A percentile compares a stretch with the other conserved stretches of the same genome.
Evolutionary conservation across 257 asterid genomes (phyloP).

Genomic region (Primulina eburnea): DNA sequence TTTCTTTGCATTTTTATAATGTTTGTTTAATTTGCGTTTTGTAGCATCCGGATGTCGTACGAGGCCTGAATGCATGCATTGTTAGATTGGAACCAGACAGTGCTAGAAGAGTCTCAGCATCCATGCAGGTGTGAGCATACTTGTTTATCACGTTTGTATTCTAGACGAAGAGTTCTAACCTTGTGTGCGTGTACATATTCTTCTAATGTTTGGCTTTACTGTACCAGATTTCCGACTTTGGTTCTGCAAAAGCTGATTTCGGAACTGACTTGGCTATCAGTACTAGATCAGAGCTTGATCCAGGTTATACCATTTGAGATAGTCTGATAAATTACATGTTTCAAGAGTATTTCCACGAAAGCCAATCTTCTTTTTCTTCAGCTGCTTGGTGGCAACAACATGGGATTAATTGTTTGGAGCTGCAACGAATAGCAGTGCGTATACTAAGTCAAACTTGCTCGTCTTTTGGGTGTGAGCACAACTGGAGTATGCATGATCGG

Average conservation of each 20-base stretch:
- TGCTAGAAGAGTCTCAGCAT: constrained; percentile 83
- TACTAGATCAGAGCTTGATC: constrained; percentile 86
- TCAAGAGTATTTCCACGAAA: constrained; percentile 32
- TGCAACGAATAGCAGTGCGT: constrained; percentile 80
- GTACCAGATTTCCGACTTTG: constrained; percentile 77
- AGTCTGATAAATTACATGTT: constrained; percentile 12
- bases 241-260: constrained; percentile 90
- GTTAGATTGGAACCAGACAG: constrained; percentile 75
- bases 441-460: constrained; percentile 92
- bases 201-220: constrained; percentile 19
- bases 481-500: constrained; percentile 83
- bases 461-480: constrained; percentile 79
- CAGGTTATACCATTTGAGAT: constrained; percentile 52
- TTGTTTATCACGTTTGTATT: constrained; percentile 8
- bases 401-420: constrained; percentile 89
- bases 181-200: neutral
- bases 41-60: constrained; percentile 86
- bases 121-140: constrained; percentile 68
- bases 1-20: constrained; percentile 6
- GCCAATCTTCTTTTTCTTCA: constrained; percentile 30
- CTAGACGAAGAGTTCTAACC: neutral
- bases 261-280: constrained; percentile 92
- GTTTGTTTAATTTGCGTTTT: constrained; percentile 29
- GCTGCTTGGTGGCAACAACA: constrained; percentile 99
- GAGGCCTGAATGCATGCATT: constrained; percentile 88